Percentiles rank a stretch among this genome's conserved stretches.
These are phyloP conservation scores for Akebia trifoliata DNA, from an alignment of 164 flowering plant species.

Conservation along the genomic window DNA sequence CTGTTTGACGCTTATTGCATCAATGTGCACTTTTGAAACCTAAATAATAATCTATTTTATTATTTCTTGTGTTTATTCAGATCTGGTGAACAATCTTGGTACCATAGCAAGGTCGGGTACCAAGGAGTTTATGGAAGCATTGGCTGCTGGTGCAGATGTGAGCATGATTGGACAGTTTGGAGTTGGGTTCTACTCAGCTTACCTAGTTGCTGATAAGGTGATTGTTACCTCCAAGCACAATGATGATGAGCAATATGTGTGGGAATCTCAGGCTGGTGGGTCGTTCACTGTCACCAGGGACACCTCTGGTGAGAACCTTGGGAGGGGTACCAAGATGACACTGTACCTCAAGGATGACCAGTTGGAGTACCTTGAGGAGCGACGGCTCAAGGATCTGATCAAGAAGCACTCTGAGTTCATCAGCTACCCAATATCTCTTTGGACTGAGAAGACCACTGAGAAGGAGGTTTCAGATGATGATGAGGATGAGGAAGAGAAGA, in stretches of 20 bases:
- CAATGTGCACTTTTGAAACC: neutral
- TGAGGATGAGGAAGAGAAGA: slow-evolving; percentile 36
- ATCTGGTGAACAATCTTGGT: slow-evolving; percentile 46
- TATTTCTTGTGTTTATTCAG: slow-evolving; percentile 15
- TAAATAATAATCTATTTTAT: neutral
- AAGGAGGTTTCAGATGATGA: slow-evolving; percentile 45
- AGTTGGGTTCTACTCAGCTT: slow-evolving; percentile 13
- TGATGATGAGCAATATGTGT: slow-evolving; percentile 35
- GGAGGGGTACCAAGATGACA: slow-evolving; percentile 34
- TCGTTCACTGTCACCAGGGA: slow-evolving; percentile 33
- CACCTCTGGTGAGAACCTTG: slow-evolving; percentile 30
- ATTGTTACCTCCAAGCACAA: slow-evolving; percentile 35
- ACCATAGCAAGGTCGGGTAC: slow-evolving; percentile 53
- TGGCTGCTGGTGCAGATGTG: slow-evolving; percentile 30
- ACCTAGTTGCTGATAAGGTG: slow-evolving; percentile 29
- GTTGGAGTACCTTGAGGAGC: slow-evolving; percentile 42
- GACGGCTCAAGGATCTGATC: slow-evolving; percentile 34
- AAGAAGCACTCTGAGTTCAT: slow-evolving; percentile 23
- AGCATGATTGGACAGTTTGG: slow-evolving; percentile 23
- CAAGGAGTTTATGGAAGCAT: slow-evolving; percentile 50
- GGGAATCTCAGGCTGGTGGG: slow-evolving; percentile 30
- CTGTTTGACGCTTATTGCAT: too few relatives aligned
- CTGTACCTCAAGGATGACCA: slow-evolving; percentile 36
- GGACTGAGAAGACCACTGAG: slow-evolving; percentile 41
- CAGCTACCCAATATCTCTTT: slow-evolving; percentile 41